Percentiles rank a stretch among this genome's conserved stretches.
Conservation (phyloP, 352 stramenopile species). For the Globisporangium nunn region DNA sequence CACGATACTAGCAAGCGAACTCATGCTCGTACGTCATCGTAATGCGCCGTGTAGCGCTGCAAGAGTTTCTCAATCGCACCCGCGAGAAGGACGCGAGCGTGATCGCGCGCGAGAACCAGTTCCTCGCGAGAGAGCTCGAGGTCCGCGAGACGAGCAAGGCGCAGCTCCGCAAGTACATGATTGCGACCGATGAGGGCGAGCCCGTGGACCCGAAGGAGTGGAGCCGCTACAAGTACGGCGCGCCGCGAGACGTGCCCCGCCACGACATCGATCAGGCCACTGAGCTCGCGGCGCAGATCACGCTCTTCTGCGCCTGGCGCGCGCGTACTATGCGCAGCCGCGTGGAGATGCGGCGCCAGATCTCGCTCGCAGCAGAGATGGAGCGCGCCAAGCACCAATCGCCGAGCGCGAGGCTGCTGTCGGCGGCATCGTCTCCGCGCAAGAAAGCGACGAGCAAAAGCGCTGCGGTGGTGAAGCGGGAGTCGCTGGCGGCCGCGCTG, state of each 20-base stretch:
- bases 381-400: slow-evolving; percentile 1
- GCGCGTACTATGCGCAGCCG: slow-evolving; percentile 28
- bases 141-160: slow-evolving; percentile 49
- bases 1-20: too few species aligned
- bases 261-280: slow-evolving; percentile 41
- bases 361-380: slow-evolving; percentile 26
- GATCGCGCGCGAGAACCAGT: slow-evolving; percentile 40
- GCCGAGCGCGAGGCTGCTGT: neutral
- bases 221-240: slow-evolving; percentile 44
- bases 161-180: slow-evolving; percentile 66
- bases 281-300: slow-evolving; percentile 43
- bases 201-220: slow-evolving; percentile 57
- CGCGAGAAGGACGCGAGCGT: slow-evolving; percentile 35
- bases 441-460: neutral
- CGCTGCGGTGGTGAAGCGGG: neutral
- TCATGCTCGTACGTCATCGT: too few species aligned
- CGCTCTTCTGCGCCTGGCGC: slow-evolving; percentile 49
- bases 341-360: slow-evolving; percentile 28
- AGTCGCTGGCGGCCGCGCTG: neutral
- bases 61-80: slow-evolving; percentile 31
- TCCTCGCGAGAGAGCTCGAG: slow-evolving; percentile 47
- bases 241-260: slow-evolving; percentile 30
- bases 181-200: slow-evolving; percentile 51
- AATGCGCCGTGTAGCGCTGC: slow-evolving; percentile 16
- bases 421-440: neutral